Evolutionary conservation across 805 yeast species (phyloP).

Genomic region (Barnettozyma vustinii): DNA sequence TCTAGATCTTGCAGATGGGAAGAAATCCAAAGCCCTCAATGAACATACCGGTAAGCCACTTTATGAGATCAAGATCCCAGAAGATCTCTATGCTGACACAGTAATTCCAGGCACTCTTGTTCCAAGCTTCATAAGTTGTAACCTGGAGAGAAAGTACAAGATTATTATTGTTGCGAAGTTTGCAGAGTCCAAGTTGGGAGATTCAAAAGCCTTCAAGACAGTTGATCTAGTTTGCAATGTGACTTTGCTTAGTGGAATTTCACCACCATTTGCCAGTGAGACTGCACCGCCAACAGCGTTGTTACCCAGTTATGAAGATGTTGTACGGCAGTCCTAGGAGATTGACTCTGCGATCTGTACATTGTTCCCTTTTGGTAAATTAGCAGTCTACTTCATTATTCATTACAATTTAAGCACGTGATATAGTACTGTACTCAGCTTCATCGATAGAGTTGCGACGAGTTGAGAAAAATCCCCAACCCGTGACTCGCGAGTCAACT

Average conservation of each 20-base stretch:
- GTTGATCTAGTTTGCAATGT: constrained; percentile 3
- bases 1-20: constrained; percentile 8
- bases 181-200: constrained; percentile 2
- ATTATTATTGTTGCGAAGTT: constrained; percentile 33
- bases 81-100: constrained; percentile 31
- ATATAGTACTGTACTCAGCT: too few relatives aligned
- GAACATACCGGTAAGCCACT: constrained; percentile 33
- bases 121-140: constrained; percentile 45
- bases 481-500: too few relatives aligned
- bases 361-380: too few relatives aligned
- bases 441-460: too few relatives aligned
- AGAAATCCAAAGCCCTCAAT: constrained; percentile 8
- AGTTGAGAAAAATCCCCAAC: too few relatives aligned
- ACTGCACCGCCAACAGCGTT: constrained; percentile 7
- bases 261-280: constrained; percentile 11
- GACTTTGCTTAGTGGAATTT: constrained; percentile 8
- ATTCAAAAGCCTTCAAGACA: not conserved
- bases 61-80: constrained; percentile 28
- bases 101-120: constrained; percentile 37
- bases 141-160: constrained; percentile 41
- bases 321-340: not conserved
- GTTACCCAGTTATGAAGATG: constrained; percentile 9
- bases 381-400: too few relatives aligned
- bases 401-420: too few relatives aligned
- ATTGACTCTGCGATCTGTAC: too few relatives aligned